These are phyloP conservation scores for Arthroderma uncinatum DNA, from an alignment of 2,329 filamentous ascomycete species.

Conservation along the genomic window DNA sequence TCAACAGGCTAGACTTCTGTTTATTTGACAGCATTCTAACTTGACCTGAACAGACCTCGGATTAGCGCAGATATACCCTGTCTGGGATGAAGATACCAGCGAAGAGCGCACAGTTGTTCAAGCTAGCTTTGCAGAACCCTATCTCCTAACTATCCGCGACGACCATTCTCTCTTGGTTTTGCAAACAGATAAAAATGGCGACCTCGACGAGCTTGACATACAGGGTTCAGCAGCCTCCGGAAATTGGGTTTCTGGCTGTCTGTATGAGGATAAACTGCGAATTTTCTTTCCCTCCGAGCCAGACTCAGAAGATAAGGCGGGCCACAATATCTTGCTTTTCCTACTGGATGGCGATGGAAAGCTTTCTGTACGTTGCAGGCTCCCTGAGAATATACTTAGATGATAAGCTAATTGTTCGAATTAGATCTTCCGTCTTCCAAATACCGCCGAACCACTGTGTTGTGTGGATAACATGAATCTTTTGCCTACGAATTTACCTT, in stretches of 20 bases:
- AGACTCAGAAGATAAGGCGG: constrained; percentile 10
- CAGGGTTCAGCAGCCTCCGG: constrained; percentile 48
- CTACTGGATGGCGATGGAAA: constrained; percentile 60
- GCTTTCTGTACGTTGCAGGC: constrained; percentile 44
- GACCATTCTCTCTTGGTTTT: constrained; percentile 71
- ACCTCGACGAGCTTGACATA: constrained; percentile 70
- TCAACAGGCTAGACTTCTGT: background rate
- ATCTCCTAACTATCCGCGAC: constrained; percentile 69
- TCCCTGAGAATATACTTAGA: background rate
- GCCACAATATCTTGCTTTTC: constrained; percentile 55
- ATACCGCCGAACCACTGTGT: constrained; percentile 61
- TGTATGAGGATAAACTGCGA: constrained; percentile 60
- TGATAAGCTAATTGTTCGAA: background rate
- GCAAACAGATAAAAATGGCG: constrained; percentile 66
- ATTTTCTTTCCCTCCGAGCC: constrained; percentile 38
- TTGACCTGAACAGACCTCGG: constrained; percentile 54
- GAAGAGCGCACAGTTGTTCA: constrained; percentile 65
- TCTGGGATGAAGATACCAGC: constrained; percentile 82
- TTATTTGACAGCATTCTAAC: constrained; percentile 2
- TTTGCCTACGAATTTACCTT: constrained; percentile 62
- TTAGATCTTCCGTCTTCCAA: constrained; percentile 65
- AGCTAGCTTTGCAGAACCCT: constrained; percentile 78
- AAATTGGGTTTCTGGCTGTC: constrained; percentile 71
- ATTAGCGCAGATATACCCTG: constrained; percentile 79
- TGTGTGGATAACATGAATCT: constrained; percentile 65